phyloP scores from a whole-genome alignment of 306 rosid genomes.

The Vigna unguiculata region DNA sequence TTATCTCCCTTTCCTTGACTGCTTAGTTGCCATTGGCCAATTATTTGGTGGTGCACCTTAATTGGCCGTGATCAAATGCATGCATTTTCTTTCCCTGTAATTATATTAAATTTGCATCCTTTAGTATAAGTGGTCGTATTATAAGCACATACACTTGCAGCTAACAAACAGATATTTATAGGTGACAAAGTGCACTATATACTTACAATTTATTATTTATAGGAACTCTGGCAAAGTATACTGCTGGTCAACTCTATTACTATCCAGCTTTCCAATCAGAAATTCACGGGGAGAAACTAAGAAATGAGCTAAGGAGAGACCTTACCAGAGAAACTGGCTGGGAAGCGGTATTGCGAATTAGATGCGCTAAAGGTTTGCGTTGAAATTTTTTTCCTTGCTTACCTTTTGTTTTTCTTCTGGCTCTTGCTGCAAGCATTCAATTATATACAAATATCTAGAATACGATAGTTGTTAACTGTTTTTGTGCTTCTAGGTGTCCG shows the following conservation, averaged over 20 bases:
- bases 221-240: slow-evolving; percentile 98
- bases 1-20: background rate
- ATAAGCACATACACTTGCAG: slow-evolving; percentile 17
- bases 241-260: slow-evolving; percentile 91
- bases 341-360: slow-evolving; percentile 97
- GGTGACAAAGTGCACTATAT: slow-evolving; percentile 21
- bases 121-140: slow-evolving; percentile 12
- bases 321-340: slow-evolving; percentile 98
- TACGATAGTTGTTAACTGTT: slow-evolving; percentile 39
- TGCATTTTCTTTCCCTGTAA: background rate
- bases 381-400: background rate
- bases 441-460: background rate
- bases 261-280: slow-evolving; percentile 86
- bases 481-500: slow-evolving; percentile 75
- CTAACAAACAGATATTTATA: slow-evolving; percentile 23
- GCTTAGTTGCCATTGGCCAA: slow-evolving; percentile 20
- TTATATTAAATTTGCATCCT: slow-evolving; percentile 15
- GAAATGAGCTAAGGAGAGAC: slow-evolving; percentile 89
- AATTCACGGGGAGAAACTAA: slow-evolving; percentile 90
- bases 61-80: background rate
- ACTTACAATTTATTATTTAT: slow-evolving; percentile 38
- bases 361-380: slow-evolving; percentile 90
- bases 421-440: background rate
- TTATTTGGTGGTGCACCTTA: background rate
- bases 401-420: slow-evolving; percentile 17